phyloP scores from a whole-genome alignment of 2,329 filamentous ascomycete species.

The Knoxdaviesia capensis region DNA sequence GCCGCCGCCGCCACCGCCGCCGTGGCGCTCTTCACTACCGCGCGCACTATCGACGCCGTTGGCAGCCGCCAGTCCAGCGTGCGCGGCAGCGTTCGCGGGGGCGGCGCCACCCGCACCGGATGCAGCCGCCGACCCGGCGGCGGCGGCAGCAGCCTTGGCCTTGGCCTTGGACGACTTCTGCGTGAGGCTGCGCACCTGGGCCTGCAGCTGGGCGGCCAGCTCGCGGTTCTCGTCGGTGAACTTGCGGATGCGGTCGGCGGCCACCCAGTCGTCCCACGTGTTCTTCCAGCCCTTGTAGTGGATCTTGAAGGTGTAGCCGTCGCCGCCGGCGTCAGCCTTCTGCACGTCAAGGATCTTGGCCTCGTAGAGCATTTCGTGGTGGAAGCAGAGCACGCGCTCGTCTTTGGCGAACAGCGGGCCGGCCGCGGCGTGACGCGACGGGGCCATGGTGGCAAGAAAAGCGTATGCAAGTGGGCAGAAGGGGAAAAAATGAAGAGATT shows the following conservation, averaged over 20 bases:
- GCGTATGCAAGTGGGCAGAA: too few relatives aligned
- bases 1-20: slow-evolving; percentile 57
- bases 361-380: slow-evolving; percentile 92
- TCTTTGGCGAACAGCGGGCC: slow-evolving; percentile 44
- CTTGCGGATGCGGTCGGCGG: slow-evolving; percentile 81
- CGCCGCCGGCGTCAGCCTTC: slow-evolving; percentile 45
- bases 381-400: slow-evolving; percentile 90
- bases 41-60: slow-evolving; percentile 53
- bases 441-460: slow-evolving; percentile 15
- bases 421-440: slow-evolving; percentile 17
- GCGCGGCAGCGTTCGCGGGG: background rate
- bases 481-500: too few relatives aligned
- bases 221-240: slow-evolving; percentile 90
- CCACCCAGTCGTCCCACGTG: slow-evolving; percentile 99
- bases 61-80: slow-evolving; percentile 24
- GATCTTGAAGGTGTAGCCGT: slow-evolving; percentile 70
- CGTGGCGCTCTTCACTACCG: slow-evolving; percentile 58
- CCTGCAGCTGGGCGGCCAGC: slow-evolving; percentile 53
- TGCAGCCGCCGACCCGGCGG: slow-evolving; percentile 44
- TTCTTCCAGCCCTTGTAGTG: slow-evolving; percentile 99
- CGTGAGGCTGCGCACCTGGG: slow-evolving; percentile 43
- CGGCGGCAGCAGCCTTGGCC: slow-evolving; percentile 16
- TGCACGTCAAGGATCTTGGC: slow-evolving; percentile 77
- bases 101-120: slow-evolving; percentile 51
- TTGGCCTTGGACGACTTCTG: slow-evolving; percentile 30